phyloP scores from a whole-genome alignment of 169 alveolate genomes.

The Babesia bovis region DNA sequence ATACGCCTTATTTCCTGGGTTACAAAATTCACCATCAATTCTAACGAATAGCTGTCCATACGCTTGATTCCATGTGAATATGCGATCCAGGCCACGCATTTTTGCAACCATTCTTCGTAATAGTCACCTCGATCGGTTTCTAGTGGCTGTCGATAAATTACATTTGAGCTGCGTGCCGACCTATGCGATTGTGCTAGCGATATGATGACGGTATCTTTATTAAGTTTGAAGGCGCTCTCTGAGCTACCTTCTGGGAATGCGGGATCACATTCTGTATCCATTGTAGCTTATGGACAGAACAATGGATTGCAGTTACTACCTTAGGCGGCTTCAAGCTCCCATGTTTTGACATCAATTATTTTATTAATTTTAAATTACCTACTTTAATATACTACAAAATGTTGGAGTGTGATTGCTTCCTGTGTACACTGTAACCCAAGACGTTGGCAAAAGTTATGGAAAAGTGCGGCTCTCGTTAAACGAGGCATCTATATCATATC shows the following conservation, averaged over 20 bases:
- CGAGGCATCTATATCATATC: too few relatives aligned
- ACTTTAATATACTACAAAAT: too few relatives aligned
- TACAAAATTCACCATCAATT: conserved; percentile 35
- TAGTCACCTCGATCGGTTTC: conserved; percentile 61
- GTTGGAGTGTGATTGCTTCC: too few relatives aligned
- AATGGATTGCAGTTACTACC: too few relatives aligned
- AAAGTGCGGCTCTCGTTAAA: too few relatives aligned
- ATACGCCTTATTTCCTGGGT: conserved; percentile 42
- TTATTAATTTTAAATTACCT: too few relatives aligned
- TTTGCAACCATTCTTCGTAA: conserved; percentile 69
- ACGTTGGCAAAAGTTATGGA: too few relatives aligned
- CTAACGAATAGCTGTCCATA: conserved; percentile 62
- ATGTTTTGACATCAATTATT: too few relatives aligned
- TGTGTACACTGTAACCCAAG: too few relatives aligned
- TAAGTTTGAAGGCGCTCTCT: conserved; percentile 36
- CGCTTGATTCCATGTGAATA: conserved; percentile 51
- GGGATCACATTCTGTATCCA: conserved; percentile 29
- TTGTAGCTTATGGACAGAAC: not conserved
- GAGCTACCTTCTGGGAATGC: conserved; percentile 14
- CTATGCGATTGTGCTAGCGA: conserved; percentile 65
- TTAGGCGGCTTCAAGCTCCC: too few relatives aligned
- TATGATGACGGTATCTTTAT: conserved; percentile 45
- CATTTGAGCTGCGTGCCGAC: conserved; percentile 54
- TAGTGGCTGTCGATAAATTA: conserved; percentile 47
- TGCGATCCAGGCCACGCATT: conserved; percentile 71